Evolutionary conservation across 345 rosid genomes (phyloP).

Genomic region (Hirschfeldia incana): DNA sequence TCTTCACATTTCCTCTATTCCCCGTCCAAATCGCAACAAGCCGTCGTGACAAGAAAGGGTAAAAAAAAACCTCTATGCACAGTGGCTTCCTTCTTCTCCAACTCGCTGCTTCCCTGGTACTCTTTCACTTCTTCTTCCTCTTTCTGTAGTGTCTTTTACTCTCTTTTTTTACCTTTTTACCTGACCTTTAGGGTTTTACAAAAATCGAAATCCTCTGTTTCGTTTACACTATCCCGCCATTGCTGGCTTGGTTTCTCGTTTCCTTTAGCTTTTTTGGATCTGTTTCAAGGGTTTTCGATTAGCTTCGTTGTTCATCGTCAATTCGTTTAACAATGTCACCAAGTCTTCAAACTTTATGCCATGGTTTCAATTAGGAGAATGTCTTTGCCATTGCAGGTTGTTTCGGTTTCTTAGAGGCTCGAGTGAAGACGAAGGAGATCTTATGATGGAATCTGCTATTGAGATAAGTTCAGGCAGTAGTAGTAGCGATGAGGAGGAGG

Average conservation of each 20-base stretch:
- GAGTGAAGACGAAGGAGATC: constrained; percentile 3
- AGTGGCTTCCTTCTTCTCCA: constrained; percentile 36
- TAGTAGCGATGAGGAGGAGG: constrained; percentile 18
- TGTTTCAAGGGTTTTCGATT: not conserved
- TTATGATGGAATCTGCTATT: constrained; percentile 31
- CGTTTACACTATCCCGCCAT: constrained; percentile 20
- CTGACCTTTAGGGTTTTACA: constrained; percentile 26
- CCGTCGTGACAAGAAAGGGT: not conserved
- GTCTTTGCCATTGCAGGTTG: constrained; percentile 15
- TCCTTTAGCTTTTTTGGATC: not conserved
- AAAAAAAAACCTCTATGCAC: not conserved
- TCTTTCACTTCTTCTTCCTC: not conserved
- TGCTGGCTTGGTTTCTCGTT: not conserved
- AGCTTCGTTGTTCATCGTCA: not conserved
- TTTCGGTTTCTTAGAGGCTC: constrained; percentile 21
- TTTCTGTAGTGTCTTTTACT: not conserved
- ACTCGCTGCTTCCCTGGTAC: constrained; percentile 33
- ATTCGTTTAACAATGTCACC: not conserved
- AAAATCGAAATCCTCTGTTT: not conserved
- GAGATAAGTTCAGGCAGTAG: constrained; percentile 32
- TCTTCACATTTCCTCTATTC: not conserved
- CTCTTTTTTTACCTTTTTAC: constrained; percentile 8
- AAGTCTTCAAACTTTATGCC: too few relatives aligned
- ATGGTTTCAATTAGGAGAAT: not conserved
- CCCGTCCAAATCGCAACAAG: constrained; percentile 8